Evolutionary conservation across 352 stramenopile species (phyloP).

Genomic region (Phytophthora fragariae): DNA sequence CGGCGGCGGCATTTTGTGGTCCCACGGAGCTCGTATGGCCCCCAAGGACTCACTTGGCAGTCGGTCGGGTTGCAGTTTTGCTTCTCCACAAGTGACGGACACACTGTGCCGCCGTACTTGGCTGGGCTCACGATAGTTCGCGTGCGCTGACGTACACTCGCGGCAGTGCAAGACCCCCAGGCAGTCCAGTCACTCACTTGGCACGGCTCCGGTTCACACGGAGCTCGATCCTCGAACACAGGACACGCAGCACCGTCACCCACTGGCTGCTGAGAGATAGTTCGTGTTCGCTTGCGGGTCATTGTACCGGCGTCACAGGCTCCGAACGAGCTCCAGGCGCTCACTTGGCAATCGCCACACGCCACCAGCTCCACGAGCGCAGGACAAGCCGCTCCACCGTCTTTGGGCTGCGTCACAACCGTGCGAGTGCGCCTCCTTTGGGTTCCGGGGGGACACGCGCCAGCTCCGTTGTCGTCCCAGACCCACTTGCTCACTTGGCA

Average conservation of each 20-base stretch:
- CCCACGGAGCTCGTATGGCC: conserved; percentile 48
- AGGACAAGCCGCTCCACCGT: conserved; percentile 45
- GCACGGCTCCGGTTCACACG: conserved; percentile 61
- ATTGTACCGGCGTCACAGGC: conserved; percentile 39
- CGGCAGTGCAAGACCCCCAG: conserved; percentile 50
- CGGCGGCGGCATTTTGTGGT: conserved; percentile 55
- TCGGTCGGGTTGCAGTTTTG: conserved; percentile 75
- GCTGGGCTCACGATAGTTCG: conserved; percentile 51
- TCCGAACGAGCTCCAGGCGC: conserved; percentile 55
- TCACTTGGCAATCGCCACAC: conserved; percentile 64
- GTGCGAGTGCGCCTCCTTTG: conserved; percentile 39
- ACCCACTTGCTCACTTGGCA: conserved; percentile 65
- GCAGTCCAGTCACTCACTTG: conserved; percentile 58
- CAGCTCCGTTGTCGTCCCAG: conserved; percentile 54
- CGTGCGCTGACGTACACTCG: conserved; percentile 48
- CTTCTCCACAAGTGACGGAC: conserved; percentile 47
- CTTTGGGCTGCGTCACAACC: conserved; percentile 33
- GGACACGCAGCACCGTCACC: conserved; percentile 64
- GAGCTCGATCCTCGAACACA: conserved; percentile 41
- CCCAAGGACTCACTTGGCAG: conserved; percentile 66
- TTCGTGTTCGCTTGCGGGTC: conserved; percentile 55
- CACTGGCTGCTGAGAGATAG: conserved; percentile 50
- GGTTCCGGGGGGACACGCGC: conserved; percentile 39
- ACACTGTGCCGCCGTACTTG: conserved; percentile 56
- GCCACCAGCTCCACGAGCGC: conserved; percentile 39